Conservation (phyloP, 2,329 filamentous ascomycete species). For the Elsinoe fawcettii region DNA sequence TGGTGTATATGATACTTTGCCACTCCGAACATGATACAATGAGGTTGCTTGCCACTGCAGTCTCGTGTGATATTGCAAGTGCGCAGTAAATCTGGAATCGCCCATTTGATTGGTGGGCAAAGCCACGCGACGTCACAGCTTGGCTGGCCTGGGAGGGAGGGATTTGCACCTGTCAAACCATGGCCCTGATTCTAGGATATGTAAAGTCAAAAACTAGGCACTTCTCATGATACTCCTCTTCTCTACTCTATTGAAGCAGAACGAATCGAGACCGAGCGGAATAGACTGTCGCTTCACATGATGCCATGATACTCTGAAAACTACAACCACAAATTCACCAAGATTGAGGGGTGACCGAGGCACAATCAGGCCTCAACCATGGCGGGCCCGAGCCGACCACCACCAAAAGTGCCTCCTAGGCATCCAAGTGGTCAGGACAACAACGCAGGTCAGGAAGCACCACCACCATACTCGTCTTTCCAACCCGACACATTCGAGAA, state of each 20-base stretch:
- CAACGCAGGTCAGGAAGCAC: slow-evolving; percentile 15
- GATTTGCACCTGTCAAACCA: slow-evolving; percentile 1
- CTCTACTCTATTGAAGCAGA: no score
- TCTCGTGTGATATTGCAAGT: slow-evolving; percentile 2
- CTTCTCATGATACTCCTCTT: not conserved
- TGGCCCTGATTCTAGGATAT: not conserved
- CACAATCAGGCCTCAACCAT: slow-evolving; percentile 1
- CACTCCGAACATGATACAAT: not conserved
- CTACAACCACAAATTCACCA: not conserved
- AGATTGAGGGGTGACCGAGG: not conserved
- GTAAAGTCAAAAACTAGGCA: slow-evolving; percentile 1
- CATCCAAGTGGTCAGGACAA: not conserved
- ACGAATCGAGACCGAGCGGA: no score
- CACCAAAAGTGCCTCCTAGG: slow-evolving; percentile 14
- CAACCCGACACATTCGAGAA: not conserved
- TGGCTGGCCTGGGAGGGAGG: no score
- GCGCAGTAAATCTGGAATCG: not conserved
- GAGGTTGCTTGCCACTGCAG: not conserved
- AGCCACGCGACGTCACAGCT: slow-evolving; percentile 2
- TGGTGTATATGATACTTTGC: not conserved
- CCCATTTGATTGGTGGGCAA: not conserved
- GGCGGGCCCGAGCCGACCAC: slow-evolving; percentile 18
- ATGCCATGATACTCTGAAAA: not conserved
- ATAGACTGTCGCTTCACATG: not conserved
- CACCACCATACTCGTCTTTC: slow-evolving; percentile 16